These are phyloP conservation scores for Ceratobasidium sp. DNA, from an alignment of 1,284 basidiomycete genomes.

Conservation along the genomic window DNA sequence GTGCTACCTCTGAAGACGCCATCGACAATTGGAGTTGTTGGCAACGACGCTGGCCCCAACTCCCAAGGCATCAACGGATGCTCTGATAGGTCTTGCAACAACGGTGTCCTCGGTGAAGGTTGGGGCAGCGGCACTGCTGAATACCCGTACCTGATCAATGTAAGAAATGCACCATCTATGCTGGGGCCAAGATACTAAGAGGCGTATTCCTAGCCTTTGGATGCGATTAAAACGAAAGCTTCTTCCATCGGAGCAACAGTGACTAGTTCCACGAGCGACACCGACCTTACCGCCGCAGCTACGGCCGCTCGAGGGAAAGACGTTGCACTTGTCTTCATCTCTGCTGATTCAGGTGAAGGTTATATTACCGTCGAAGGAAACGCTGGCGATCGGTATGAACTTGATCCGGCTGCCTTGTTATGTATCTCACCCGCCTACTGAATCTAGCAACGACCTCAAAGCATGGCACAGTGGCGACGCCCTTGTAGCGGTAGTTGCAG, in stretches of 20 bases:
- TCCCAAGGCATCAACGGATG: conserved; percentile 48
- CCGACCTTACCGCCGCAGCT: conserved; percentile 45
- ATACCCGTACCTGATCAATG: conserved; percentile 56
- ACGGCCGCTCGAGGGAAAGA: conserved; percentile 50
- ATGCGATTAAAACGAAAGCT: conserved; percentile 57
- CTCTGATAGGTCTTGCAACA: conserved; percentile 44
- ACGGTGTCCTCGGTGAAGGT: conserved; percentile 50
- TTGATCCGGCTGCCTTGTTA: conserved; percentile 50
- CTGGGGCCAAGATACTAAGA: background rate
- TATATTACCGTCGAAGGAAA: conserved; percentile 58
- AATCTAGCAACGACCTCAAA: conserved; percentile 53
- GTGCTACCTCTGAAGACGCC: conserved; percentile 69
- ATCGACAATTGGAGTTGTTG: conserved; percentile 67
- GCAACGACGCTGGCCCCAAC: conserved; percentile 51
- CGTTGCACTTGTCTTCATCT: conserved; percentile 70
- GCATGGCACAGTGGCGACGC: conserved; percentile 54
- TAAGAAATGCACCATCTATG: background rate
- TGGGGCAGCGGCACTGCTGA: conserved; percentile 63
- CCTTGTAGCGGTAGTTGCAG: conserved; percentile 54
- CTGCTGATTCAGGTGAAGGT: conserved; percentile 67
- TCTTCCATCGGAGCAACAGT: conserved; percentile 59
- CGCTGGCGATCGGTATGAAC: conserved; percentile 60
- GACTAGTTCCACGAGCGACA: conserved; percentile 57
- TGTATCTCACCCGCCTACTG: conserved; percentile 48
- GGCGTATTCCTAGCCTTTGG: conserved; percentile 57